These are phyloP conservation scores for Lachnellula hyalina DNA, from an alignment of 2,329 filamentous ascomycete species.

Conservation along the genomic window DNA sequence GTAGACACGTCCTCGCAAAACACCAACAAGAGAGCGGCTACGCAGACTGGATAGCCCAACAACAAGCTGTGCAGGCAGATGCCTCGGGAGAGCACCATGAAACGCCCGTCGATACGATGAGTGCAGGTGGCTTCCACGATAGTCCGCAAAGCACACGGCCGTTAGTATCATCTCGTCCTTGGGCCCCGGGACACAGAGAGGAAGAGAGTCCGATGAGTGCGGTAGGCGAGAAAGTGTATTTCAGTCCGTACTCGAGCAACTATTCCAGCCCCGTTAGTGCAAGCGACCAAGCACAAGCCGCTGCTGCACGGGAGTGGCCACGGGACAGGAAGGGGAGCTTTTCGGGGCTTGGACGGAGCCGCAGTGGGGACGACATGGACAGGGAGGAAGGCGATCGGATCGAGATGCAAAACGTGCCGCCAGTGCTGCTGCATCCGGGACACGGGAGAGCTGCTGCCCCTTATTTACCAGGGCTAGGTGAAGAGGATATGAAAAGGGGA, in stretches of 20 bases:
- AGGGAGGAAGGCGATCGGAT: constrained; percentile 18
- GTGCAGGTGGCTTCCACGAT: constrained; percentile 37
- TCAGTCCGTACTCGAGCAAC: constrained; percentile 56
- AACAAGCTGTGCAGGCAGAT: constrained; percentile 5
- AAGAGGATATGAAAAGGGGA: constrained; percentile 21
- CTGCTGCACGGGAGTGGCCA: constrained; percentile 4
- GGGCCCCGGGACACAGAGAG: constrained; percentile 37
- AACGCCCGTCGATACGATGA: neutral
- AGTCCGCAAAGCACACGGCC: constrained; percentile 51
- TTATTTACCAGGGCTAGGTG: constrained; percentile 5
- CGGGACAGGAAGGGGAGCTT: constrained; percentile 18
- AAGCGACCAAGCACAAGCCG: constrained; percentile 6
- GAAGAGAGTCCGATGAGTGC: constrained; percentile 32
- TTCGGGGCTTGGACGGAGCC: constrained; percentile 6
- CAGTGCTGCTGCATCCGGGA: constrained; percentile 25
- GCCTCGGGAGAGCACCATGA: constrained; percentile 24
- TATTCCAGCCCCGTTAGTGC: constrained; percentile 49
- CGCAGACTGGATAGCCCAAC: constrained; percentile 18
- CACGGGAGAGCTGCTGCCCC: constrained; percentile 13
- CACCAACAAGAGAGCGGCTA: constrained; percentile 26
- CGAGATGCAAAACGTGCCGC: constrained; percentile 25
- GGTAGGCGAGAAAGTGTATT: constrained; percentile 39
- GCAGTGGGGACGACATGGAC: constrained; percentile 12
- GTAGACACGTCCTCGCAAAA: constrained; percentile 46
- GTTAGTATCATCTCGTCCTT: constrained; percentile 36